phyloP scores from a whole-genome alignment of 495 filamentous ascomycete genomes.

The Penicillium fimorum region DNA sequence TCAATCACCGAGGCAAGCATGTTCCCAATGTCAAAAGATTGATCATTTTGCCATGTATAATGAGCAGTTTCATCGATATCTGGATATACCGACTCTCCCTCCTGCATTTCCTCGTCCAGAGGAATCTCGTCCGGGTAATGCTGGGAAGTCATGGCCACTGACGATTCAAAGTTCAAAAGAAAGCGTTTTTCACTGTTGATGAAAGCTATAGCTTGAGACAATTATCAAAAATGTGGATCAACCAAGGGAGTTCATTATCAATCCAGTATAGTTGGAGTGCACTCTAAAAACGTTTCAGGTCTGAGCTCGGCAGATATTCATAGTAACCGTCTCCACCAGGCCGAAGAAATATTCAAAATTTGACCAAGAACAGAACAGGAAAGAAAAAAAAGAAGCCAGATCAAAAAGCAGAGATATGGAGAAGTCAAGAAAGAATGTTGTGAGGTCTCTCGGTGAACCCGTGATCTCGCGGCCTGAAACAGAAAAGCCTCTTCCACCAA shows the following conservation, averaged over 20 bases:
- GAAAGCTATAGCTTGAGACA: neutral
- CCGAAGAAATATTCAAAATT: constrained; percentile 16
- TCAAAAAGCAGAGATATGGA: neutral
- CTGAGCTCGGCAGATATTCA: constrained; percentile 24
- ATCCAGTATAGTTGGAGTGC: constrained; percentile 20
- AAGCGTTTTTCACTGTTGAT: neutral
- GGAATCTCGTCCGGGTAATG: constrained; percentile 20
- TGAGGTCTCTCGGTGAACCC: constrained; percentile 19
- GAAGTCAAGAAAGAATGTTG: constrained; percentile 17
- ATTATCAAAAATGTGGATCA: constrained; percentile 10
- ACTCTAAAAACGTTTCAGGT: constrained; percentile 19
- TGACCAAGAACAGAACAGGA: neutral
- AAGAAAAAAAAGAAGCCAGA: neutral
- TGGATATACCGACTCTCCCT: constrained; percentile 32
- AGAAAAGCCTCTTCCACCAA: constrained; percentile 25
- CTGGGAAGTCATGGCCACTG: constrained; percentile 17
- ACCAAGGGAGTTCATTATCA: constrained; percentile 22
- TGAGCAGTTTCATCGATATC: constrained; percentile 39
- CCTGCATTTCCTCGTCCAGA: constrained; percentile 9
- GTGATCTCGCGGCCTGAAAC: constrained; percentile 22
- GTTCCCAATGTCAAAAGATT: constrained; percentile 17
- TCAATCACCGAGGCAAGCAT: constrained; percentile 37
- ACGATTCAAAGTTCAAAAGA: neutral
- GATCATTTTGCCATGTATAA: constrained; percentile 37
- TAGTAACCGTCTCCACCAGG: constrained; percentile 23